Percentiles rank a stretch among this genome's conserved stretches.
These are phyloP conservation scores for Micractinium sp. DNA, from an alignment of 139 green algal genomes.

Conservation along the genomic window DNA sequence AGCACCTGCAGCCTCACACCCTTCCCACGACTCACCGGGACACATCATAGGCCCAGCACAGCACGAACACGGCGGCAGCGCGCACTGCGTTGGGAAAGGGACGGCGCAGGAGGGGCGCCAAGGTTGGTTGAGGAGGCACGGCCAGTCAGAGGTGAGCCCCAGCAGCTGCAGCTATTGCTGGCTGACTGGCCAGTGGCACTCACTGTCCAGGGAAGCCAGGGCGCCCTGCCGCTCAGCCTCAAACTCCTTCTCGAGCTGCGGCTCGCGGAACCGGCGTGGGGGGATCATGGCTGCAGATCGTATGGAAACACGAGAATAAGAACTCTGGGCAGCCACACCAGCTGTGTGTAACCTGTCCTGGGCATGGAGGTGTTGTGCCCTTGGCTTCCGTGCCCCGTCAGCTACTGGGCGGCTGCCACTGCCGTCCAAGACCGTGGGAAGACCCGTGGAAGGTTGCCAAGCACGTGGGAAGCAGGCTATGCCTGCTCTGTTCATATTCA, in stretches of 20 bases:
- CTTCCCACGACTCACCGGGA: neutral
- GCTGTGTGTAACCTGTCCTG: too few relatives aligned
- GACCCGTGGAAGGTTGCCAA: too few relatives aligned
- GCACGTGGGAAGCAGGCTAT: too few relatives aligned
- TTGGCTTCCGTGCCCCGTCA: neutral
- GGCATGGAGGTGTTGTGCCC: neutral
- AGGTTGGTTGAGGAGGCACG: neutral
- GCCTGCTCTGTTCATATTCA: too few relatives aligned
- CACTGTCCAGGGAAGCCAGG: neutral
- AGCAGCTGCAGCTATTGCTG: neutral
- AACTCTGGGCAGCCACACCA: too few relatives aligned
- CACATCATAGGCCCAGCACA: neutral
- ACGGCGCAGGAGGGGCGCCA: neutral
- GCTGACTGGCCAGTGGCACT: neutral
- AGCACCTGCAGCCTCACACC: neutral
- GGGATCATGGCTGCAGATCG: neutral
- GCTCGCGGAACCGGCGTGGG: neutral
- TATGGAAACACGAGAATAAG: neutral
- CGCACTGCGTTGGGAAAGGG: neutral
- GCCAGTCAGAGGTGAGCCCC: neutral
- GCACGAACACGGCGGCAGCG: neutral
- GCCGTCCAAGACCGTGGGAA: too few relatives aligned
- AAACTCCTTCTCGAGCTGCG: neutral
- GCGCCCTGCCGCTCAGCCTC: neutral
- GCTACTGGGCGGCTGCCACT: too few relatives aligned